phyloP scores from a whole-genome alignment of 306 rosid species.

The Rubus parviflorus region DNA sequence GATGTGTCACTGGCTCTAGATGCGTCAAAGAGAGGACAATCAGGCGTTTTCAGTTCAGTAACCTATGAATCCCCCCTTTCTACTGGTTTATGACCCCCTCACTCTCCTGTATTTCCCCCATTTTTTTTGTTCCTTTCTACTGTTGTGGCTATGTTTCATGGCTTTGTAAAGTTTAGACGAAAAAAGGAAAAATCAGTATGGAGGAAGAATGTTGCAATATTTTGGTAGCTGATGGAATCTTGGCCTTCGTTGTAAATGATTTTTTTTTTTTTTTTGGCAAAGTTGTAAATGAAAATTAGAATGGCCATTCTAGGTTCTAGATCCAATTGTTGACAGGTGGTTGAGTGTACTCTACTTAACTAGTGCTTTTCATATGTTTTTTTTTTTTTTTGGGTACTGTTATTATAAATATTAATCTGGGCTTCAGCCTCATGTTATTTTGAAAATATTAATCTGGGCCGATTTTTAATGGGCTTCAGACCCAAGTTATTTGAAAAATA shows the following conservation, averaged over 20 bases:
- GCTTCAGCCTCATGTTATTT: too few relatives aligned
- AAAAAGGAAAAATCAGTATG: not conserved
- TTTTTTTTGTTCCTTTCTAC: not conserved
- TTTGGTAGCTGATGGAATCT: not conserved
- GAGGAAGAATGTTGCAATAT: not conserved
- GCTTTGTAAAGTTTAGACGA: not conserved
- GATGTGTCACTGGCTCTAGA: not conserved
- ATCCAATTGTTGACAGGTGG: not conserved
- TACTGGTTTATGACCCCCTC: not conserved
- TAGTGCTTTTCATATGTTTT: not conserved
- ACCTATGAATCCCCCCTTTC: slow-evolving; percentile 6
- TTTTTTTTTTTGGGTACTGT: too few relatives aligned
- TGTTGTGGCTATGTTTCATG: not conserved
- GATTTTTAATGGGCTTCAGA: too few relatives aligned
- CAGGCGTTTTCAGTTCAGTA: not conserved
- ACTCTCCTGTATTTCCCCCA: not conserved
- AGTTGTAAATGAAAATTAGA: slow-evolving; percentile 23
- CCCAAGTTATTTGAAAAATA: too few relatives aligned
- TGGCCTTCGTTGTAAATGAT: slow-evolving; percentile 31
- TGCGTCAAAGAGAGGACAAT: slow-evolving; percentile 7
- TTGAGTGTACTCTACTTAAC: not conserved
- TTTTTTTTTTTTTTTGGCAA: too few relatives aligned
- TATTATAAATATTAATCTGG: too few relatives aligned
- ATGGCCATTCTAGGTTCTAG: not conserved
- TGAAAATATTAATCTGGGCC: too few relatives aligned